Conservation (phyloP, 1,284 basidiomycete genomes). For the Papiliotrema fonsecae region DNA sequence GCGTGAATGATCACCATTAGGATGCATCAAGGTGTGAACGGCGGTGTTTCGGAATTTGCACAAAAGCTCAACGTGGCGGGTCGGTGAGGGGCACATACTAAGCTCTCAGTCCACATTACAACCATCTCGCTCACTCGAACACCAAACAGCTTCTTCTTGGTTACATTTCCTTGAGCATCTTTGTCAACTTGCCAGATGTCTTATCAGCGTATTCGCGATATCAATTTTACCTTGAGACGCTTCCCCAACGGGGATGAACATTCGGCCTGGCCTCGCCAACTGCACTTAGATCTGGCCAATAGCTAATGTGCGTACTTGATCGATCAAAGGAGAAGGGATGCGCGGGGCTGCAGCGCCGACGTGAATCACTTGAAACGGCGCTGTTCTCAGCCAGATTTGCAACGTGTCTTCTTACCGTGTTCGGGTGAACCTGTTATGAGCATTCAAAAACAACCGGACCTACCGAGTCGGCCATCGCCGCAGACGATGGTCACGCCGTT, state of each 20-base stretch:
- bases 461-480: slow-evolving; percentile 78
- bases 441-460: not conserved
- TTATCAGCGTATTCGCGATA: slow-evolving; percentile 44
- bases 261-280: slow-evolving; percentile 75
- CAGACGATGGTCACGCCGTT: slow-evolving; percentile 57
- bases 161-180: slow-evolving; percentile 64
- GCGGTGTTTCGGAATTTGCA: too few species aligned
- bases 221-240: slow-evolving; percentile 37
- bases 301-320: slow-evolving; percentile 45
- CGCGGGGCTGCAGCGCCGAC: slow-evolving; percentile 86
- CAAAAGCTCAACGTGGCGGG: too few species aligned
- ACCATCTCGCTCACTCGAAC: slow-evolving; percentile 59
- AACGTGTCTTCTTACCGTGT: slow-evolving; percentile 9
- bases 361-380: slow-evolving; percentile 84
- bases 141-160: slow-evolving; percentile 65
- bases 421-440: slow-evolving; percentile 9
- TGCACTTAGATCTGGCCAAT: slow-evolving; percentile 46
- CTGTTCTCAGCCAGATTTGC: slow-evolving; percentile 43
- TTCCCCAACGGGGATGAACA: slow-evolving; percentile 89
- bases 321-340: slow-evolving; percentile 67
- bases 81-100: slow-evolving; percentile 53
- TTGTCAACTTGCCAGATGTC: slow-evolving; percentile 76
- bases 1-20: too few species aligned
- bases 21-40: too few species aligned
- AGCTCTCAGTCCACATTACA: slow-evolving; percentile 5